Evolutionary conservation across 305 asterid species (phyloP).

Genomic region (Lippia alba): DNA sequence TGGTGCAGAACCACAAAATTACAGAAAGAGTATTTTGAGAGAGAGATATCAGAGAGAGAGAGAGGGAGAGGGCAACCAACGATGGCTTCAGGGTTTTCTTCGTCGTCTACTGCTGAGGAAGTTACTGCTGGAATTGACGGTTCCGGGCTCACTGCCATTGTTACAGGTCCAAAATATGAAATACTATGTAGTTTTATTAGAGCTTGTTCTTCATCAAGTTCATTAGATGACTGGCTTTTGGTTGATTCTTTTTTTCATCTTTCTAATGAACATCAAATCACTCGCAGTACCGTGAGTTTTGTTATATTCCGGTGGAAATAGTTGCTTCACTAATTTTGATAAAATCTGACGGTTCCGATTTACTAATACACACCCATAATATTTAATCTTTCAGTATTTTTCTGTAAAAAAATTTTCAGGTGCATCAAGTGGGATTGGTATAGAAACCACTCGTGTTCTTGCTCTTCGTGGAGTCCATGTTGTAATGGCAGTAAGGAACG

Average conservation of each 20-base stretch:
- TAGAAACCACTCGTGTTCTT: constrained; percentile 86
- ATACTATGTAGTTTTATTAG: too few species aligned
- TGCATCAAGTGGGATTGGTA: constrained; percentile 87
- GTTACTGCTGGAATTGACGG: constrained; percentile 78
- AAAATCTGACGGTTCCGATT: too few species aligned
- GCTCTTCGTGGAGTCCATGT: constrained; percentile 83
- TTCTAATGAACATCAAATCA: too few species aligned
- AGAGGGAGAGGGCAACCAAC: constrained; percentile 32
- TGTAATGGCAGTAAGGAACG: constrained; percentile 71
- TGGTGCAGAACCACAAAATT: too few species aligned
- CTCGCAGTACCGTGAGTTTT: too few species aligned
- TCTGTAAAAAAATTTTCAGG: constrained; percentile 45
- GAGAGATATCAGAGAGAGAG: constrained; percentile 5
- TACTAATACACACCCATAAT: too few species aligned
- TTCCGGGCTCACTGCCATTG: constrained; percentile 83
- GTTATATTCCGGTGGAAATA: too few species aligned
- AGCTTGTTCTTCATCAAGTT: too few species aligned
- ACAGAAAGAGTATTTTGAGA: constrained; percentile 5
- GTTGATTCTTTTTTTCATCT: background rate
- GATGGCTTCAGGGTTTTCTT: constrained; percentile 64
- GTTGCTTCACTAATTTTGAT: too few species aligned
- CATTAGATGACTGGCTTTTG: background rate
- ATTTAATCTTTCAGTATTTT: too few species aligned
- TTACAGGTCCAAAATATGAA: constrained; percentile 56
- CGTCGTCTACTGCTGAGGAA: constrained; percentile 72